Percentiles rank a stretch among this genome's conserved stretches.
phyloP scores from a whole-genome alignment of 2,329 filamentous ascomycete species.

The Fusarium sp. region DNA sequence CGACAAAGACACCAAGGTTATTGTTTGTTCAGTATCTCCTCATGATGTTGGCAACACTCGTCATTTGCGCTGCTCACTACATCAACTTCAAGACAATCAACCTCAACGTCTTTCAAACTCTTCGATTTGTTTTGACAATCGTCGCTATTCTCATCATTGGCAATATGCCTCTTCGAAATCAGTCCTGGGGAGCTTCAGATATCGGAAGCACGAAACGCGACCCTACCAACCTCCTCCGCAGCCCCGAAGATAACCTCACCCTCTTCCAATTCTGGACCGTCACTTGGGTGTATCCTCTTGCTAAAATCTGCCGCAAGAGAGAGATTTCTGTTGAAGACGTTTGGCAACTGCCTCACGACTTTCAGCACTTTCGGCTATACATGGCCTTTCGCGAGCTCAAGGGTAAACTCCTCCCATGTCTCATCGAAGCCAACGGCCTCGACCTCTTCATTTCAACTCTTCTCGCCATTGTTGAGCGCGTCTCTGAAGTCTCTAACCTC shows the following conservation, averaged over 20 bases:
- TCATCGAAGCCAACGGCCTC: slow-evolving; percentile 81
- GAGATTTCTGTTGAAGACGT: slow-evolving; percentile 84
- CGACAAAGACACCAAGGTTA: slow-evolving; percentile 55
- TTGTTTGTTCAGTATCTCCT: slow-evolving; percentile 54
- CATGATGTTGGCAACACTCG: slow-evolving; percentile 48
- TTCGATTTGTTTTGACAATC: slow-evolving; percentile 37
- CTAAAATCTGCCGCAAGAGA: slow-evolving; percentile 70
- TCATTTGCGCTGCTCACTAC: slow-evolving; percentile 47
- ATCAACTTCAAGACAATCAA: slow-evolving; percentile 38
- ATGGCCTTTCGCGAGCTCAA: slow-evolving; percentile 77
- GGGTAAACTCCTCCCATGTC: slow-evolving; percentile 77
- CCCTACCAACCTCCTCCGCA: slow-evolving; percentile 63
- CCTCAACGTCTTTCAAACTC: slow-evolving; percentile 38
- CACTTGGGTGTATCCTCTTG: slow-evolving; percentile 83
- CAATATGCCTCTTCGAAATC: slow-evolving; percentile 53
- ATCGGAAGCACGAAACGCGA: slow-evolving; percentile 46
- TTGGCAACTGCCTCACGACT: slow-evolving; percentile 83
- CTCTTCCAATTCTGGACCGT: slow-evolving; percentile 89
- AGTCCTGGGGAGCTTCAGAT: slow-evolving; percentile 47
- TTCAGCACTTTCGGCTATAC: slow-evolving; percentile 83
- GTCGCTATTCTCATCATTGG: slow-evolving; percentile 47
- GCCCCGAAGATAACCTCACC: slow-evolving; percentile 81
- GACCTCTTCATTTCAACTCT: slow-evolving; percentile 77
- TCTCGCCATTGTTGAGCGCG: slow-evolving; percentile 68
- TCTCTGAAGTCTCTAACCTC: slow-evolving; percentile 53